phyloP scores from a whole-genome alignment of 2,329 filamentous ascomycete species.

The Epichloe sp. region DNA sequence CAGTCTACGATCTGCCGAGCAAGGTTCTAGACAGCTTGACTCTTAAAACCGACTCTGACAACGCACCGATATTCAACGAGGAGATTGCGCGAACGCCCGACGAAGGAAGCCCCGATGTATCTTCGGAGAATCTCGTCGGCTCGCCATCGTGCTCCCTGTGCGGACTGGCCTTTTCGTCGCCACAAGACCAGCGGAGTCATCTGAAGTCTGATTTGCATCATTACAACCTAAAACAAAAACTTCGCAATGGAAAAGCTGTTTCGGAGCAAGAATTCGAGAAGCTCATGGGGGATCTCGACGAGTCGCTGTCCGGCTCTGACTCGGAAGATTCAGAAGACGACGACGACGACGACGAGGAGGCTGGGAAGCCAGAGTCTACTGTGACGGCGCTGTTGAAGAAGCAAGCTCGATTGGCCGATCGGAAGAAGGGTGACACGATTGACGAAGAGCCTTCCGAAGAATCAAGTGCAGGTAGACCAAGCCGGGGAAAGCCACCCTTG shows the following conservation, averaged over 20 bases:
- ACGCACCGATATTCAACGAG: constrained; percentile 10
- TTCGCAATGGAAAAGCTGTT: constrained; percentile 59
- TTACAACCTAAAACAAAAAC: constrained; percentile 89
- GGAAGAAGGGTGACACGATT: constrained; percentile 30
- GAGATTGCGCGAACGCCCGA: constrained; percentile 12
- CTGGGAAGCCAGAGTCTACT: constrained; percentile 49
- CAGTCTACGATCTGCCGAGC: constrained; percentile 72
- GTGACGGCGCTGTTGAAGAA: constrained; percentile 68
- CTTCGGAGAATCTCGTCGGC: constrained; percentile 31
- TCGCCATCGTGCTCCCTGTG: constrained; percentile 76
- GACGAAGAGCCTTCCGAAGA: constrained; percentile 32
- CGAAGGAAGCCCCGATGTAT: constrained; percentile 12
- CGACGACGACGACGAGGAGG: constrained; percentile 33
- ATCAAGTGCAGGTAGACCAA: constrained; percentile 30
- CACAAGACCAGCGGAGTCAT: constrained; percentile 75
- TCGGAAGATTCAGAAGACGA: constrained; percentile 54
- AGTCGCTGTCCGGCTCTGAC: constrained; percentile 83
- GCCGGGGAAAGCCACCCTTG: constrained; percentile 57
- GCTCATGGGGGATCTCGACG: constrained; percentile 72
- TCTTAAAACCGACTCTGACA: constrained; percentile 24
- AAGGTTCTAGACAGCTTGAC: constrained; percentile 58
- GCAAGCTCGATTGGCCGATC: constrained; percentile 59
- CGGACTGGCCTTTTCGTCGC: constrained; percentile 52
- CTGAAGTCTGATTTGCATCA: constrained; percentile 81
- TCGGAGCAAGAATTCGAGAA: constrained; percentile 77